These are phyloP conservation scores for Micromonas commoda DNA, from an alignment of 139 green algal genomes.

Conservation along the genomic window DNA sequence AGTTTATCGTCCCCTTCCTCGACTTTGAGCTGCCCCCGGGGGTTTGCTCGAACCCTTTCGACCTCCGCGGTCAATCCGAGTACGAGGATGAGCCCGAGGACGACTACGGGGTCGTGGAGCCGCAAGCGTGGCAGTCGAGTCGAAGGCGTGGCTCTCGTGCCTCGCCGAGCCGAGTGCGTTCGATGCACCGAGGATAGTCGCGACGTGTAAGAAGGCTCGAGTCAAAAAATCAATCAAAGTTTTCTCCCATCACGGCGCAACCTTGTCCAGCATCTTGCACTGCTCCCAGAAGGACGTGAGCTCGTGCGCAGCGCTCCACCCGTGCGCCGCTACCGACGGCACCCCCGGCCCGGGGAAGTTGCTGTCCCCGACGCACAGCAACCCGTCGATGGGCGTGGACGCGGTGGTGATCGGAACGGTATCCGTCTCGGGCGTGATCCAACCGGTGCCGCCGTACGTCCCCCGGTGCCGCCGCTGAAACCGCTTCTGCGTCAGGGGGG, in stretches of 20 bases:
- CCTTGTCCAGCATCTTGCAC: slow-evolving; percentile 54
- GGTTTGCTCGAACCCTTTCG: too few relatives aligned
- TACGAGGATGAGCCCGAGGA: too few relatives aligned
- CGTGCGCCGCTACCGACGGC: slow-evolving; percentile 67
- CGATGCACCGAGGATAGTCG: too few relatives aligned
- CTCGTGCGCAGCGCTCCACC: slow-evolving; percentile 63
- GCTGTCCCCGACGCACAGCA: slow-evolving; percentile 64
- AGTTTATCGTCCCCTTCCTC: not conserved
- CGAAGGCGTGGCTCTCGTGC: too few relatives aligned
- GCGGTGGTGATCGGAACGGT: slow-evolving; percentile 37
- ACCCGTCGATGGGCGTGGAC: slow-evolving; percentile 33
- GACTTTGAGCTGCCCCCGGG: not conserved
- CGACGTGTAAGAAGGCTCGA: too few relatives aligned
- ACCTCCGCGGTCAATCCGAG: too few relatives aligned
- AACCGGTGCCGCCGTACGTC: slow-evolving; percentile 62
- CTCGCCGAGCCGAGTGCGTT: too few relatives aligned
- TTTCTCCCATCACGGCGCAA: slow-evolving; percentile 18
- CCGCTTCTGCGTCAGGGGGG: slow-evolving; percentile 83
- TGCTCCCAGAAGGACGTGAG: slow-evolving; percentile 60
- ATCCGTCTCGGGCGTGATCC: slow-evolving; percentile 47
- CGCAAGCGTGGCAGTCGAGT: too few relatives aligned
- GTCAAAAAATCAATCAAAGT: not conserved
- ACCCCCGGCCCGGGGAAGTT: slow-evolving; percentile 50
- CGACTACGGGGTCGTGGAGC: too few relatives aligned
- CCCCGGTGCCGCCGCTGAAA: slow-evolving; percentile 75